Evolutionary conservation across 306 rosid genomes (phyloP).

Genomic region (Ormosia emarginata): DNA sequence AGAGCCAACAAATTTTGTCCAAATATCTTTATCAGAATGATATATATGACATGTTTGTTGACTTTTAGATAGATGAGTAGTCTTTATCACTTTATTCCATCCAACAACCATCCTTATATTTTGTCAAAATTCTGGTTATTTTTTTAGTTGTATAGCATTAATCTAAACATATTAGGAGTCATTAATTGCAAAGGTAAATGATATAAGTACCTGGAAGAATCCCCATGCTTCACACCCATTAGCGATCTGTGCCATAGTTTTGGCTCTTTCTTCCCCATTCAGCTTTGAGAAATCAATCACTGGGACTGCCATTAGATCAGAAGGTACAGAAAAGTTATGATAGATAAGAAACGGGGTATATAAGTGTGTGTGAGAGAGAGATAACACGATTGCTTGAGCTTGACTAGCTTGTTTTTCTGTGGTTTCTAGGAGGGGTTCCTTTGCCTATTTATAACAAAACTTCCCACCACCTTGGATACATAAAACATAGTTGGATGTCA

Average conservation of each 20-base stretch:
- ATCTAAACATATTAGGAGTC: not conserved
- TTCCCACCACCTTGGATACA: conserved; percentile 58
- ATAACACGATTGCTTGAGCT: conserved; percentile 8
- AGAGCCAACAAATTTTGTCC: too few relatives aligned
- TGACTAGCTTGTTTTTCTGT: conserved; percentile 25
- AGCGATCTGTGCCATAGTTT: conserved; percentile 75
- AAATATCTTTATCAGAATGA: too few relatives aligned
- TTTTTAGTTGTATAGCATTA: not conserved
- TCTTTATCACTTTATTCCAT: too few relatives aligned
- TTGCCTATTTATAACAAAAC: conserved; percentile 60
- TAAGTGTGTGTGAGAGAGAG: not conserved
- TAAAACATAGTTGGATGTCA: conserved; percentile 23
- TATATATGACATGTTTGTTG: too few relatives aligned
- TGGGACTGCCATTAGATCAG: conserved; percentile 68
- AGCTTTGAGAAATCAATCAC: conserved; percentile 95
- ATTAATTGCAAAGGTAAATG: not conserved
- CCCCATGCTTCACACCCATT: conserved; percentile 99
- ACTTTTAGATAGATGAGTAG: too few relatives aligned
- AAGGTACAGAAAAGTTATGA: conserved; percentile 7
- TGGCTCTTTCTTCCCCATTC: conserved; percentile 70
- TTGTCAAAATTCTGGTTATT: too few relatives aligned
- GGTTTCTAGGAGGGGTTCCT: conserved; percentile 25
- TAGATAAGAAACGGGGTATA: not conserved
- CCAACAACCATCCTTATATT: too few relatives aligned
- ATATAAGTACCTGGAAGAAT: conserved; percentile 76